Percentiles rank a stretch among this genome's conserved stretches.
Evolutionary conservation across 106 monocot genomes (phyloP).

Genomic region (Acorus calamus): DNA sequence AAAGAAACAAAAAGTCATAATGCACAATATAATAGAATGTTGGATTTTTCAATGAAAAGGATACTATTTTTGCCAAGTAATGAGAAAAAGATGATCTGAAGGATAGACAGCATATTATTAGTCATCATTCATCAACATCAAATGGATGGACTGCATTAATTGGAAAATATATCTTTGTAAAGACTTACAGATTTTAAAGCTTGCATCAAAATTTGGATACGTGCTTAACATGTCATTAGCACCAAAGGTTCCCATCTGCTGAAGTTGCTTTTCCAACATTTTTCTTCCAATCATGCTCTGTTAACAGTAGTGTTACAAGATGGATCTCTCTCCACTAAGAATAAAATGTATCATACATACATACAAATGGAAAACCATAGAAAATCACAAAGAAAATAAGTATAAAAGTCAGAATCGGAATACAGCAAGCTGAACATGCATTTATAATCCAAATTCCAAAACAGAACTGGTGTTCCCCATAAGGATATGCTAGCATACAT

Average conservation of each 20-base stretch:
- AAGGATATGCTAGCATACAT: too few relatives aligned
- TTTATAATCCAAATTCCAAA: too few relatives aligned
- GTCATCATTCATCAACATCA: background rate
- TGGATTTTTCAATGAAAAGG: too few relatives aligned
- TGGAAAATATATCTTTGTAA: background rate
- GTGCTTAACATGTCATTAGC: slow-evolving; percentile 39
- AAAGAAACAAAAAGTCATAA: slow-evolving; percentile 12
- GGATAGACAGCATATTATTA: too few relatives aligned
- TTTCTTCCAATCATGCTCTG: slow-evolving; percentile 97
- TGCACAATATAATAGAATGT: background rate
- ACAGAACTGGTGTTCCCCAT: too few relatives aligned
- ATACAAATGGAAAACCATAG: too few relatives aligned
- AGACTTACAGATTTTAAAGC: slow-evolving; percentile 78
- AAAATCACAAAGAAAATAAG: too few relatives aligned
- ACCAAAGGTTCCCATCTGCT: slow-evolving; percentile 39
- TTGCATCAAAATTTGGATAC: slow-evolving; percentile 62
- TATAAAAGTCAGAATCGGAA: too few relatives aligned
- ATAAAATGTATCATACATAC: background rate
- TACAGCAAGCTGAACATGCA: too few relatives aligned
- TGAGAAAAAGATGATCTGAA: too few relatives aligned
- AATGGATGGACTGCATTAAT: background rate
- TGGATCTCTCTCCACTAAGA: background rate
- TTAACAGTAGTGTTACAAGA: background rate
- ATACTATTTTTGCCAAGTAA: too few relatives aligned
- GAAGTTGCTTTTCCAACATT: slow-evolving; percentile 76